Evolutionary conservation across 1,284 basidiomycete genomes (phyloP), one percentile per base, ranked within the genome.

Genomic region (Fomitopsis betulina): DNA sequence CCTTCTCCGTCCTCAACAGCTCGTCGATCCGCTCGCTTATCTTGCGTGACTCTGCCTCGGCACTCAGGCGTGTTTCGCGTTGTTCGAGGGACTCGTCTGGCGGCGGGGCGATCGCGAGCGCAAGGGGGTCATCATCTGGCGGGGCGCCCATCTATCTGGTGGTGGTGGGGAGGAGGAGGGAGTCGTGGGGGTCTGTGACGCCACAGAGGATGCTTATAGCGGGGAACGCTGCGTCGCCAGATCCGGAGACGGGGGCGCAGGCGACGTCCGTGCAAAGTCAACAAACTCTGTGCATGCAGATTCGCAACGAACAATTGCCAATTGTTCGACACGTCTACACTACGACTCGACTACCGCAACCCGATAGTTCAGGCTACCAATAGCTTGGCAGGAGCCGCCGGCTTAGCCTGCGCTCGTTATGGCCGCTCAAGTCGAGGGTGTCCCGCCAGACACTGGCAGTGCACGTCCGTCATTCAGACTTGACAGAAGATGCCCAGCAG

Each of bases 11-110:
- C 58, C 78, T 81, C 54, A 88, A 70, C 63, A 82, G 77, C 50
- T 85, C 83, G 68, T 89, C 86, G 58, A 88, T 89, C 62, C 72
- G 72, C 63, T 87, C 80, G 66, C 84, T 88, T 55, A 84, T 73
- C 53, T 71, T 70, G 63, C 79, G 75, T 1, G 82, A 84, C 62
- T 83, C 79, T 0, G 75, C 77, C 70, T 88, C 86, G n/a, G 70
- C 70, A 27, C 68, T 67, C 55, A 82, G 72, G 43, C 84, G 71
- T 5, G 62, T 67, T 12, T 69, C 68, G 60, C 67, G 74, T 58
- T 83, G 72, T 7, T 75, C 72, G 0, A 71, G 64, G 5, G 75
- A 76, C 67, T 87, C 85, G 47, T 79, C 70, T 0, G 75, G 71
- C 0, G 85, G 84, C 0, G 85, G 82, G 0, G 75, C 70, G 17